phyloP scores from a whole-genome alignment of 2,329 filamentous ascomycete genomes.

The Arthrobotrys megalospora region DNA sequence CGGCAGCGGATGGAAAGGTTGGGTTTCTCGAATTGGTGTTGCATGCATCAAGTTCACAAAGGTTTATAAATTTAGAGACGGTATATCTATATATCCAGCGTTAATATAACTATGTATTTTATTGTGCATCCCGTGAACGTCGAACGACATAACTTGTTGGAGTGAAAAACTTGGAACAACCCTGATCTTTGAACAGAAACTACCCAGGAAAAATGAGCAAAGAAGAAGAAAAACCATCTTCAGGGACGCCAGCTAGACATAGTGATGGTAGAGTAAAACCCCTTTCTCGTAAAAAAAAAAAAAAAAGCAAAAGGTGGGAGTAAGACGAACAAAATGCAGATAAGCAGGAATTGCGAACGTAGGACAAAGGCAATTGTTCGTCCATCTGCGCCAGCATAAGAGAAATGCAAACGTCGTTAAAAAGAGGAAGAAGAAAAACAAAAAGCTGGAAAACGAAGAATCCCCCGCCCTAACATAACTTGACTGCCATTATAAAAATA shows the following conservation, averaged over 20 bases:
- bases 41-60: too few relatives aligned
- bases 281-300: background rate
- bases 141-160: background rate
- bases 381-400: conserved; percentile 8
- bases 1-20: too few relatives aligned
- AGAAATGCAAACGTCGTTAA: conserved; percentile 1
- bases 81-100: background rate
- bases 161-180: conserved; percentile 13
- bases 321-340: conserved; percentile 9
- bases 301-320: background rate
- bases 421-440: background rate
- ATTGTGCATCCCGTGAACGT: background rate
- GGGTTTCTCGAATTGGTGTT: too few relatives aligned
- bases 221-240: conserved; percentile 11
- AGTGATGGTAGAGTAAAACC: background rate
- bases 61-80: too few relatives aligned
- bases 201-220: background rate
- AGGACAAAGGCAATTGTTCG: conserved; percentile 9
- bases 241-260: conserved; percentile 6
- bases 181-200: conserved; percentile 5
- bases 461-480: background rate
- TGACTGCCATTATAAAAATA: conserved; percentile 1
- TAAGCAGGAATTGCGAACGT: conserved; percentile 14
- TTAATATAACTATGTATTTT: background rate
- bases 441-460: background rate